Percentiles rank a stretch among this genome's conserved stretches.
Conservation (phyloP, 2,329 filamentous ascomycete species). For the Colletotrichum simmondsii region DNA sequence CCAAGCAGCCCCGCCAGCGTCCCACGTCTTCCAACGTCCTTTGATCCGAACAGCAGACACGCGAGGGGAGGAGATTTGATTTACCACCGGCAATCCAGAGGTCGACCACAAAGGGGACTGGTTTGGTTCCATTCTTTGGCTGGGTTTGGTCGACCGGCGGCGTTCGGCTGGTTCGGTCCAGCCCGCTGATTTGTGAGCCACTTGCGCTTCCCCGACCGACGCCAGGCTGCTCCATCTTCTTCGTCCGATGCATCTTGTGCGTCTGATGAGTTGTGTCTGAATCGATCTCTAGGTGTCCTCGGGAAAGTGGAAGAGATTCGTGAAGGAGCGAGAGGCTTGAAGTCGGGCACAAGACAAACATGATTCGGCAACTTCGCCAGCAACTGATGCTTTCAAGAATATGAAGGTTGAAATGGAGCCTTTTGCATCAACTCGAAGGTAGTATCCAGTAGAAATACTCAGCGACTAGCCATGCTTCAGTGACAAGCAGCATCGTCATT, state of each 20-base stretch:
- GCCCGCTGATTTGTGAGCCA: not conserved
- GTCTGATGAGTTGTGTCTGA: not conserved
- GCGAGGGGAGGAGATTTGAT: not conserved
- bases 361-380: not conserved
- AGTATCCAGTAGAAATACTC: not conserved
- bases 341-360: not conserved
- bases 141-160: not conserved
- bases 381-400: not conserved
- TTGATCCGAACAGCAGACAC: constrained; percentile 15
- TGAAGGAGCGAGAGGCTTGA: not conserved
- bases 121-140: not conserved
- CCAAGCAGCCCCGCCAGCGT: not conserved
- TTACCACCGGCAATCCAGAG: not conserved
- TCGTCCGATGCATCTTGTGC: not conserved
- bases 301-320: not conserved
- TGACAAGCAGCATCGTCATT: constrained; percentile 4
- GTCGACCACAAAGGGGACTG: not conserved
- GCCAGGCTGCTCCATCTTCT: not conserved
- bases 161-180: constrained; percentile 7
- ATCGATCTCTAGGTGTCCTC: not conserved
- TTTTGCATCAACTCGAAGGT: not conserved
- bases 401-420: not conserved
- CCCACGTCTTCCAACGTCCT: not conserved
- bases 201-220: not conserved
- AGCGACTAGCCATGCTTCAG: not conserved